These are phyloP conservation scores for Umbellularia californica DNA, from an alignment of 164 flowering plant species.

Conservation along the genomic window DNA sequence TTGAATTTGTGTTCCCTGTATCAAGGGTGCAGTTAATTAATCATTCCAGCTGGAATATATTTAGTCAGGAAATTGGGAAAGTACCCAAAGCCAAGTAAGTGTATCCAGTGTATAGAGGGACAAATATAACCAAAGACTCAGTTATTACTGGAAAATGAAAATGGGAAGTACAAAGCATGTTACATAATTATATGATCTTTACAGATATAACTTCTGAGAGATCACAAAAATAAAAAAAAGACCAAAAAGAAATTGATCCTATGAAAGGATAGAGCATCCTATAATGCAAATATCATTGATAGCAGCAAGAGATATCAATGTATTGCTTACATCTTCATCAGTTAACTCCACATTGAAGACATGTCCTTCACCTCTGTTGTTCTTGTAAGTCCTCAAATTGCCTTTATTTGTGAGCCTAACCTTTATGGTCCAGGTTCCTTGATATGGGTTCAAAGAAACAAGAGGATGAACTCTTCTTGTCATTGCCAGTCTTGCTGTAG, in stretches of 20 bases:
- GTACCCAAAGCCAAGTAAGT: too few relatives aligned
- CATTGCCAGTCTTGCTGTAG: constrained; percentile 86
- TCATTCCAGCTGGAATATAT: too few relatives aligned
- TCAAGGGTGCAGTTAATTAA: not conserved
- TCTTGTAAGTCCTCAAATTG: constrained; percentile 39
- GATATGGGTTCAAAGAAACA: constrained; percentile 88
- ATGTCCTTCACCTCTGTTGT: constrained; percentile 35
- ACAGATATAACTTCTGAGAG: too few relatives aligned
- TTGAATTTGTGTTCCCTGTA: constrained; percentile 97
- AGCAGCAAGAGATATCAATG: not conserved
- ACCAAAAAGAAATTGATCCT: too few relatives aligned
- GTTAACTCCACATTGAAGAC: constrained; percentile 93
- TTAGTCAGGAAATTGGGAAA: too few relatives aligned
- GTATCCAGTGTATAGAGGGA: too few relatives aligned
- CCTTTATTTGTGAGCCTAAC: constrained; percentile 69
- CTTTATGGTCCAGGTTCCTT: constrained; percentile 89
- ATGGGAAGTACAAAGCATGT: not conserved
- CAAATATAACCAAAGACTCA: too few relatives aligned
- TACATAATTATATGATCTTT: too few relatives aligned
- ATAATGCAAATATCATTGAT: too few relatives aligned
- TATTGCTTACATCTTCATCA: constrained; percentile 78
- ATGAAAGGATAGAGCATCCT: too few relatives aligned
- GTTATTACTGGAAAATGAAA: not conserved
- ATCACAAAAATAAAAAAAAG: too few relatives aligned
- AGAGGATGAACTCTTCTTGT: constrained; percentile 84